Conservation (phyloP, 768 basidiomycete genomes). For the Collybiopsis confluens region DNA sequence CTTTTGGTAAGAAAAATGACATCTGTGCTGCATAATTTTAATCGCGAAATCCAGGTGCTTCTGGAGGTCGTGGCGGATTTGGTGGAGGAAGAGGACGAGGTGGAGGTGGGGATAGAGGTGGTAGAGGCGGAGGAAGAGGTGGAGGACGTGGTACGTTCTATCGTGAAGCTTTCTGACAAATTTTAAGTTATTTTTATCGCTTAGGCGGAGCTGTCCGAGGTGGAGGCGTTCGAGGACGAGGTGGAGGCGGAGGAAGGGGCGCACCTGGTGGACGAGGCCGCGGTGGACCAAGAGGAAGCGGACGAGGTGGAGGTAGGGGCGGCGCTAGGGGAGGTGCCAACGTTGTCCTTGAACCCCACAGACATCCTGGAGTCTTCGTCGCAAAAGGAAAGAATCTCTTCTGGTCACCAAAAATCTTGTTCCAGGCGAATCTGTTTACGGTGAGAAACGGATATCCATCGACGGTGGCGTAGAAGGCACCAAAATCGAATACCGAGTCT, state of each 20-base stretch:
- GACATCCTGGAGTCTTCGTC: slow-evolving; percentile 92
- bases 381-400: slow-evolving; percentile 97
- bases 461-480: slow-evolving; percentile 71
- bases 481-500: slow-evolving; percentile 96
- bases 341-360: slow-evolving; percentile 91
- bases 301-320: slow-evolving; percentile 61
- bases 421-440: slow-evolving; percentile 96
- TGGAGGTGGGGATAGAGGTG: slow-evolving; percentile 31
- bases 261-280: slow-evolving; percentile 37
- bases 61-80: slow-evolving; percentile 78
- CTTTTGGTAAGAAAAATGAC: background rate
- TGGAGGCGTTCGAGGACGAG: slow-evolving; percentile 34
- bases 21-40: background rate
- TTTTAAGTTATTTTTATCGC: slow-evolving; percentile 9
- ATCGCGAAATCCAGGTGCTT: slow-evolving; percentile 31
- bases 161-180: slow-evolving; percentile 5
- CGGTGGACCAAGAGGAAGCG: slow-evolving; percentile 42
- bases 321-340: slow-evolving; percentile 81
- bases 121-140: slow-evolving; percentile 33
- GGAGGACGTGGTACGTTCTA: slow-evolving; percentile 24
- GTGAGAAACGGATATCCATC: slow-evolving; percentile 94
- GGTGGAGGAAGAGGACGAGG: slow-evolving; percentile 43
- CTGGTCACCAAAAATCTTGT: slow-evolving; percentile 97
- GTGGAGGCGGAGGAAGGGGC: slow-evolving; percentile 34
- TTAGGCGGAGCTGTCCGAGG: slow-evolving; percentile 28